Conservation (phyloP, 257 asterid species). For the Solanum etuberosum region DNA sequence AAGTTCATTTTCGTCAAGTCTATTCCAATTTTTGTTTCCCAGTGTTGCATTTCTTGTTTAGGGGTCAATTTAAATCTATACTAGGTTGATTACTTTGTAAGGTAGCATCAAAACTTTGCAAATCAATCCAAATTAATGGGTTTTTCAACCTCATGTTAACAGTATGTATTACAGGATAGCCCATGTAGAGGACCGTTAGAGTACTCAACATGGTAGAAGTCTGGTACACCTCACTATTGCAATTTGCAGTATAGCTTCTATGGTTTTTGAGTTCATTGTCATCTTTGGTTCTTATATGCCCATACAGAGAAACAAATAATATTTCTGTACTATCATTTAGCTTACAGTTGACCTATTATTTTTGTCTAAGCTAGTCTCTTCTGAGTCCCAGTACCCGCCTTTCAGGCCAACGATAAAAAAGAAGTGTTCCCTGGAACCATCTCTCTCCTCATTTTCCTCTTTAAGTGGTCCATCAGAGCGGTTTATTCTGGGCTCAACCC, state of each 20-base stretch:
- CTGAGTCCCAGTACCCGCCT: not conserved
- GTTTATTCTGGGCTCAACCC: not conserved
- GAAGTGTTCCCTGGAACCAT: not conserved
- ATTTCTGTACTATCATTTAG: not conserved
- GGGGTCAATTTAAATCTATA: not conserved
- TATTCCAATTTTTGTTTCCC: not conserved
- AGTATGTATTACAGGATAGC: not conserved
- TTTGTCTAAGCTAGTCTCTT: not conserved
- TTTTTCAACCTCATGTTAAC: not conserved
- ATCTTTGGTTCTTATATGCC: not conserved
- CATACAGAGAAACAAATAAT: not conserved
- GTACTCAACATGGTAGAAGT: not conserved
- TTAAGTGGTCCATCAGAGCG: not conserved
- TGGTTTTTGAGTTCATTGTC: not conserved
- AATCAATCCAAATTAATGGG: not conserved
- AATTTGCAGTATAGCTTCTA: not conserved
- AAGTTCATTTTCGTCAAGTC: slow-evolving; percentile 3
- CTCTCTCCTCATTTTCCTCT: not conserved
- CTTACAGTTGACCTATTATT: not conserved
- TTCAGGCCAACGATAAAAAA: not conserved
- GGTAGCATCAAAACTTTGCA: not conserved
- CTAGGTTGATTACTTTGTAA: not conserved
- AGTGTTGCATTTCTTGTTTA: not conserved
- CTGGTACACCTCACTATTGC: not conserved
- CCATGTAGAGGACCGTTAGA: not conserved